A percentile compares a stretch with the other conserved stretches of the same genome.
These are phyloP conservation scores for Rhinocladiella mackenziei DNA, from an alignment of 2,329 filamentous ascomycete genomes.

Conservation along the genomic window DNA sequence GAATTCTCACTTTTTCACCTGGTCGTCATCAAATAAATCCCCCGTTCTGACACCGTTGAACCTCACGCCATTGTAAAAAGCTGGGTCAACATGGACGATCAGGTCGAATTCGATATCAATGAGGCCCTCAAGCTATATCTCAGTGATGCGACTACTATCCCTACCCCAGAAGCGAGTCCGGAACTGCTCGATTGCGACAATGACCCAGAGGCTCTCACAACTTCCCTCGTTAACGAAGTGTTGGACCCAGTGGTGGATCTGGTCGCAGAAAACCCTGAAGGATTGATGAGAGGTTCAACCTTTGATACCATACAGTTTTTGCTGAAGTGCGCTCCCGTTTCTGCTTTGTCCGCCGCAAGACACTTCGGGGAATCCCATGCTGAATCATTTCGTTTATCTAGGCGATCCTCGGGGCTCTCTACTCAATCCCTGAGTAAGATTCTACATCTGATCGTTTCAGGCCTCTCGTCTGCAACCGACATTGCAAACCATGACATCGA, in stretches of 20 bases:
- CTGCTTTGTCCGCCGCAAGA: conserved; percentile 1
- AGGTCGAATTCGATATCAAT: conserved; percentile 86
- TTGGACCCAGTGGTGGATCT: conserved; percentile 91
- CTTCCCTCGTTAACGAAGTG: conserved; percentile 73
- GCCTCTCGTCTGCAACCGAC: conserved; percentile 79
- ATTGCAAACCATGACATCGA: conserved; percentile 81
- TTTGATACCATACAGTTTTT: conserved; percentile 95
- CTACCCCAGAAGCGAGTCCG: conserved; percentile 79
- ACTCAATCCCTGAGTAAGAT: conserved; percentile 84
- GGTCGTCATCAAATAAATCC: no score
- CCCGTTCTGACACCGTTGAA: no score
- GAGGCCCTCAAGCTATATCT: conserved; percentile 95
- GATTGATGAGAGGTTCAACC: conserved; percentile 69
- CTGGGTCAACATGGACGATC: conserved; percentile 58
- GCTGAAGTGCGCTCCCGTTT: conserved; percentile 78
- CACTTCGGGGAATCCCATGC: conserved; percentile 49
- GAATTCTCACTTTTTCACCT: no score
- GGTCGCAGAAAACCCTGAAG: conserved; percentile 86
- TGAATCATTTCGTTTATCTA: conserved; percentile 64
- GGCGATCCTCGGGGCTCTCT: conserved; percentile 75
- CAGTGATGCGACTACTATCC: conserved; percentile 79
- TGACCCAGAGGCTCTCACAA: conserved; percentile 78
- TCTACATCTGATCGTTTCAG: conserved; percentile 83
- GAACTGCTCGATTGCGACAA: conserved; percentile 87
- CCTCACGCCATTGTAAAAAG: no score